Percentiles rank a stretch among this genome's conserved stretches.
Conservation (phyloP, 495 filamentous ascomycete species). For the Aspergillus steynii region DNA sequence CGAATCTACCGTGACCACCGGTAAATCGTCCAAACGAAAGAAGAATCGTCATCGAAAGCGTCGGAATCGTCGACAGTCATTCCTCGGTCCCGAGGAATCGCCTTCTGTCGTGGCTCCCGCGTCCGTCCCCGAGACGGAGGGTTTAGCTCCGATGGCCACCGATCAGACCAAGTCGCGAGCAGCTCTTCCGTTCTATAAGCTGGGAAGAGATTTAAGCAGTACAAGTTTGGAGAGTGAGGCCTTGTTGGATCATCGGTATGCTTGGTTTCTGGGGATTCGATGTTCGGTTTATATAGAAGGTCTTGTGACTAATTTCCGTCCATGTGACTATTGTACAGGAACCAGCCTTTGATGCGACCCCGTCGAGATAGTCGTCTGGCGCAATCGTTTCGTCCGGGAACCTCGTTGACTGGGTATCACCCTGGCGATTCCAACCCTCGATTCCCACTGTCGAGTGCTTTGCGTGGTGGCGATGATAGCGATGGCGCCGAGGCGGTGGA, state of each 20-base stretch:
- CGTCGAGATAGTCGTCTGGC: constrained; percentile 60
- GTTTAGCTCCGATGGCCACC: constrained; percentile 29
- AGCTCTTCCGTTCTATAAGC: constrained; percentile 56
- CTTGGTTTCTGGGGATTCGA: not conserved
- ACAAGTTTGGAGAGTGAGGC: constrained; percentile 82
- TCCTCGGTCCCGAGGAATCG: constrained; percentile 33
- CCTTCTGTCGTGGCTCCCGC: constrained; percentile 22
- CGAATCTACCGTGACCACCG: constrained; percentile 21
- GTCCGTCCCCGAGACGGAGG: constrained; percentile 24
- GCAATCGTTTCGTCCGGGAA: constrained; percentile 49
- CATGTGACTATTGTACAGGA: constrained; percentile 41
- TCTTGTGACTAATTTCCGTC: not conserved
- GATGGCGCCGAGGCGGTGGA: constrained; percentile 39
- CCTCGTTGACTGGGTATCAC: constrained; percentile 32
- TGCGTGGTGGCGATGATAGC: constrained; percentile 49
- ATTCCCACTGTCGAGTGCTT: constrained; percentile 21
- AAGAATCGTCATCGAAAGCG: constrained; percentile 43
- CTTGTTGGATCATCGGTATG: constrained; percentile 76
- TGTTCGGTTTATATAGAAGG: not conserved
- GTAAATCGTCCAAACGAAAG: constrained; percentile 37
- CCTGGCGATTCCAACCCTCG: constrained; percentile 32
- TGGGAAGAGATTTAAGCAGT: constrained; percentile 64
- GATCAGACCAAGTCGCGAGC: constrained; percentile 32
- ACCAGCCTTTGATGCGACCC: constrained; percentile 68
- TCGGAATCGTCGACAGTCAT: constrained; percentile 43